Percentiles rank a stretch among this genome's conserved stretches.
Evolutionary conservation across 108 stramenopile genomes (phyloP).

Genomic region (Fistulifera pelliculosa): DNA sequence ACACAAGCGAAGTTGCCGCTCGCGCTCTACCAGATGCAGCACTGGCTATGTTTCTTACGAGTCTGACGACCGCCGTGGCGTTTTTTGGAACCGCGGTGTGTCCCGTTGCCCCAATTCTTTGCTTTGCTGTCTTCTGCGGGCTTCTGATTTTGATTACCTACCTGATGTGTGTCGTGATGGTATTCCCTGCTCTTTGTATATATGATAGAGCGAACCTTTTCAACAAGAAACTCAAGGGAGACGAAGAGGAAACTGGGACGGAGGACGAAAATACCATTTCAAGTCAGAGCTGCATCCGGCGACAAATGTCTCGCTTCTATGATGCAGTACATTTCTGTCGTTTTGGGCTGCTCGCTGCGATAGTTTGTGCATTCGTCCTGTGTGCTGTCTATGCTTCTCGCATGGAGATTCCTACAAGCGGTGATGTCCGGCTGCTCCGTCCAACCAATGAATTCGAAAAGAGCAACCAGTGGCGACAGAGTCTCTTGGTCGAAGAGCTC

Average conservation of each 20-base stretch:
- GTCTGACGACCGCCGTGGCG: constrained; percentile 41
- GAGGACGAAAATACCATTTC: neutral
- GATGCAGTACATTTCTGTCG: constrained; percentile 27
- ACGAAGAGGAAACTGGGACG: constrained; percentile 7
- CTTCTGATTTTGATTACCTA: constrained; percentile 43
- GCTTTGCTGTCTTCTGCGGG: constrained; percentile 56
- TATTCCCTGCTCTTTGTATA: constrained; percentile 50
- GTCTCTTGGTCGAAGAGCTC: constrained; percentile 17
- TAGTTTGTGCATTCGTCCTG: constrained; percentile 13
- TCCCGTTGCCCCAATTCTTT: constrained; percentile 35
- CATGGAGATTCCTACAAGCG: constrained; percentile 24
- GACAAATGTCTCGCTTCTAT: constrained; percentile 23
- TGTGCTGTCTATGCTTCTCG: constrained; percentile 19
- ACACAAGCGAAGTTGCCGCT: constrained; percentile 34
- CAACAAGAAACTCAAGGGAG: neutral
- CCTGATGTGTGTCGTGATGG: constrained; percentile 32
- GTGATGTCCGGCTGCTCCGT: constrained; percentile 29
- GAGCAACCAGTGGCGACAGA: constrained; percentile 28
- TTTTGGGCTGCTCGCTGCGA: constrained; percentile 20
- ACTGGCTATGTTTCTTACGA: constrained; percentile 43
- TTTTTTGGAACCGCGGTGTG: constrained; percentile 49
- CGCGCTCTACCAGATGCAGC: constrained; percentile 47
- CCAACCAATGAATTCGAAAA: constrained; percentile 24
- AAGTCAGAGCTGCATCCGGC: constrained; percentile 20
- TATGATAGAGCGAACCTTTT: constrained; percentile 17